Percentiles rank a stretch among this genome's conserved stretches.
Evolutionary conservation across 345 rosid genomes (phyloP).

Genomic region (Eucalyptus victrix): DNA sequence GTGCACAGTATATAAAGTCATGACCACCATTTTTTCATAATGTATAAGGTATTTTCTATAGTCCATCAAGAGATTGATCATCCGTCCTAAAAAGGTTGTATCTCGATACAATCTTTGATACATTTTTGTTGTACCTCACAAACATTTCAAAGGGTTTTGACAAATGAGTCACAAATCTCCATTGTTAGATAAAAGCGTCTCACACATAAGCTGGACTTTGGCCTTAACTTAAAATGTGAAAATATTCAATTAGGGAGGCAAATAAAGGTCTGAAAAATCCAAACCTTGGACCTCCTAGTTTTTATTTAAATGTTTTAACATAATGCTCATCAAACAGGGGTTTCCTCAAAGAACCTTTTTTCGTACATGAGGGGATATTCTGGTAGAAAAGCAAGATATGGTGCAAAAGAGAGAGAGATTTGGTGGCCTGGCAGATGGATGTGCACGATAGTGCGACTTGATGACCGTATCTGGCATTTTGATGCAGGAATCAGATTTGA

Average conservation of each 20-base stretch:
- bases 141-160: not conserved
- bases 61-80: not conserved
- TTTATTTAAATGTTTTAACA: no score
- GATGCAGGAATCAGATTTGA: not conserved
- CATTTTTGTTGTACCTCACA: not conserved
- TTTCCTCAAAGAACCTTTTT: not conserved
- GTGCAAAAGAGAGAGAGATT: not conserved
- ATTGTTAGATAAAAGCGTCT: no score
- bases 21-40: not conserved
- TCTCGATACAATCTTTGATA: not conserved
- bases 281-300: no score
- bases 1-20: not conserved
- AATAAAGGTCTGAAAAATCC: no score
- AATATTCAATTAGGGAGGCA: no score
- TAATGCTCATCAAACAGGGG: not conserved
- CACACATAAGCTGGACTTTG: accelerated
- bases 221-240: no score
- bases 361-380: not conserved
- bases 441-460: not conserved
- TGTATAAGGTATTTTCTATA: not conserved
- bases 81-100: not conserved
- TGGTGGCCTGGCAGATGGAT: not conserved
- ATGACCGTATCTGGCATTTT: not conserved
- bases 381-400: not conserved
- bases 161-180: not conserved